Evolutionary conservation across 495 filamentous ascomycete species (phyloP), one percentile per base, ranked within the genome.

Genomic region (Penicillium parvum): DNA sequence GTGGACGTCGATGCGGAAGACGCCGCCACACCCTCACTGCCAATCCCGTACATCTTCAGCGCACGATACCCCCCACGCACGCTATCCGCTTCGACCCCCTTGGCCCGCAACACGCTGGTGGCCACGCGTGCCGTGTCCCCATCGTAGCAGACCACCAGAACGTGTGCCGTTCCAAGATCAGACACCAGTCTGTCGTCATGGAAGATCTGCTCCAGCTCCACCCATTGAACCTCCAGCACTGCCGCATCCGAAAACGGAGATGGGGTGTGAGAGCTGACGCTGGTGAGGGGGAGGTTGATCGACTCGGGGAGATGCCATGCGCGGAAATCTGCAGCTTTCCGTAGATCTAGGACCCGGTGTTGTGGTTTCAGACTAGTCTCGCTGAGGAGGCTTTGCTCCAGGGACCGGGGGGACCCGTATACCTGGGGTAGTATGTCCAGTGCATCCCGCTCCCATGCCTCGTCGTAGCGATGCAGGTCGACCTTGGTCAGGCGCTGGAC

Each of bases 381-480:
- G 32, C 32, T 50, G 11, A 65, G 39, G 5, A 47, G 47, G 4
- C 45, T 47, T 26, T 60, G 48, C 2, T 57, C 44, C 8, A 61
- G 52, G 12, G 50, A 29, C 25, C 51, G 60, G 21, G 58, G 53
- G 5, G 50, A 46, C 6, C 59, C 48, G 39, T 69, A 64, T 14
- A 68, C 58, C 30, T 67, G 58, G 2, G 58, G 55, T 23, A 65
- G 60, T 5, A 75, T 60, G 3, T 69, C 63, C 2, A 66, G 41
- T 2, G 63, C 55, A 29, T 66, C 63, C 9, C 68, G 58, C 53
- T 72, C 73, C 75, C 74, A 78, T 42, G 64, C 63, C 41, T 74
- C 71, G 28, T 78, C 74, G 36, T 81, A 78, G 8, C 69, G 69
- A 55, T 78, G 62, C 8, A 72, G 66, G 40, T 78, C 77, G 22